phyloP scores from a whole-genome alignment of 2,329 filamentous ascomycete genomes.

The Rhynchosporium graminicola region DNA sequence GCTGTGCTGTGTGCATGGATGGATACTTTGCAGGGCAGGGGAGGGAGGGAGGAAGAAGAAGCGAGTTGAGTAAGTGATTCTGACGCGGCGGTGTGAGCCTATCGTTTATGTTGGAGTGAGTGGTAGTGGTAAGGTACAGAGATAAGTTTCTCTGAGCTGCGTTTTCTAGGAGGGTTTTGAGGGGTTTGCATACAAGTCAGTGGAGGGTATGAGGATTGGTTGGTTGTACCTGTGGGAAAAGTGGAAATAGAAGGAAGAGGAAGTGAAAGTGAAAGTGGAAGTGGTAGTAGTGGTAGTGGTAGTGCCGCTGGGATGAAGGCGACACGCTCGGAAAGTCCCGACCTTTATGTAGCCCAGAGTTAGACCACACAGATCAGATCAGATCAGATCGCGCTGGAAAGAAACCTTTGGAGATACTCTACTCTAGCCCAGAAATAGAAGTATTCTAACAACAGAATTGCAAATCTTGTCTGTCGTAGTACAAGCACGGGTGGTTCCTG shows the following conservation, averaged over 20 bases:
- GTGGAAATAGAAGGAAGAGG: neutral
- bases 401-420: too few relatives aligned
- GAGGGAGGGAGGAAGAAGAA: neutral
- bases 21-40: neutral
- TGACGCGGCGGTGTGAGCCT: conserved; percentile 1
- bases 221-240: neutral
- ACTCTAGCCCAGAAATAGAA: too few relatives aligned
- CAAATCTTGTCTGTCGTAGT: too few relatives aligned
- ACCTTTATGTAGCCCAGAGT: too few relatives aligned
- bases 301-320: too few relatives aligned
- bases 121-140: neutral
- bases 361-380: too few relatives aligned
- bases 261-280: too few relatives aligned
- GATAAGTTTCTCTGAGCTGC: neutral
- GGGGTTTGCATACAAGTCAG: neutral
- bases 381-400: too few relatives aligned
- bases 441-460: too few relatives aligned
- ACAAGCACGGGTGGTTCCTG: too few relatives aligned
- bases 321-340: too few relatives aligned
- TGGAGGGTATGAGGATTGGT: neutral
- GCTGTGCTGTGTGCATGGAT: neutral
- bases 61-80: neutral
- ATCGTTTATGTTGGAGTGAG: neutral
- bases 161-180: neutral
- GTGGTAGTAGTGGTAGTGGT: too few relatives aligned